These are phyloP conservation scores for Bremia lactucae DNA, from an alignment of 352 stramenopile species.

Conservation along the genomic window DNA sequence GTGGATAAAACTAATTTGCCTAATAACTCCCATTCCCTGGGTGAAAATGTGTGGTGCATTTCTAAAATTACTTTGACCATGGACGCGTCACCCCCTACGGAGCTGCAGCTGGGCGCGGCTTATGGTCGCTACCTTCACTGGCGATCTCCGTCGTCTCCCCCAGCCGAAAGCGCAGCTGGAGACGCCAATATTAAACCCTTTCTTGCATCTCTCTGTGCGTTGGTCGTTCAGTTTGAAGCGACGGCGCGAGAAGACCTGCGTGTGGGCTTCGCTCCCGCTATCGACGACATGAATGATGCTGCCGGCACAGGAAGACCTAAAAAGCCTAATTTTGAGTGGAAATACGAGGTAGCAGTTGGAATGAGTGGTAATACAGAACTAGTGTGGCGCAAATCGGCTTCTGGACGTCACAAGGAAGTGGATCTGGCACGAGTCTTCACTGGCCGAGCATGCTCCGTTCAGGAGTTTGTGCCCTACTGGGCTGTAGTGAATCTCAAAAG, in stretches of 20 bases:
- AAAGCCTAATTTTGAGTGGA: conserved; percentile 26
- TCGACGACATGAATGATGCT: conserved; percentile 7
- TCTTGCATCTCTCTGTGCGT: conserved; percentile 12
- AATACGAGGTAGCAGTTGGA: conserved; percentile 54
- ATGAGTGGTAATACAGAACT: conserved; percentile 70
- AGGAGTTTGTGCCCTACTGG: conserved; percentile 67
- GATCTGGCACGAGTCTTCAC: conserved; percentile 54
- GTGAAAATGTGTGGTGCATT: too few relatives aligned
- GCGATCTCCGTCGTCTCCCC: conserved; percentile 1
- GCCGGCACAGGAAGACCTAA: neutral
- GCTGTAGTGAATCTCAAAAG: conserved; percentile 30
- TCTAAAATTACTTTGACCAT: conserved; percentile 8
- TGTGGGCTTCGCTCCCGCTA: conserved; percentile 43
- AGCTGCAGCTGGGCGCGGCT: conserved; percentile 36
- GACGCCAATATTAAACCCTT: conserved; percentile 6
- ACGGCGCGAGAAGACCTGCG: conserved; percentile 52
- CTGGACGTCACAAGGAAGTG: conserved; percentile 28
- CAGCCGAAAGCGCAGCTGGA: neutral
- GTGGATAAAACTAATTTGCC: too few relatives aligned
- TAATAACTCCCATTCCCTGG: too few relatives aligned
- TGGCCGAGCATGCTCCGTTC: conserved; percentile 47
- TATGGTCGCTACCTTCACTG: conserved; percentile 53
- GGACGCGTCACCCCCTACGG: conserved; percentile 18
- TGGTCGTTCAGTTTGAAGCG: conserved; percentile 66
- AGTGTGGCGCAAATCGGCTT: conserved; percentile 44